Conservation (phyloP, 78 protist species). For the Diacronema lutheri region DNA sequence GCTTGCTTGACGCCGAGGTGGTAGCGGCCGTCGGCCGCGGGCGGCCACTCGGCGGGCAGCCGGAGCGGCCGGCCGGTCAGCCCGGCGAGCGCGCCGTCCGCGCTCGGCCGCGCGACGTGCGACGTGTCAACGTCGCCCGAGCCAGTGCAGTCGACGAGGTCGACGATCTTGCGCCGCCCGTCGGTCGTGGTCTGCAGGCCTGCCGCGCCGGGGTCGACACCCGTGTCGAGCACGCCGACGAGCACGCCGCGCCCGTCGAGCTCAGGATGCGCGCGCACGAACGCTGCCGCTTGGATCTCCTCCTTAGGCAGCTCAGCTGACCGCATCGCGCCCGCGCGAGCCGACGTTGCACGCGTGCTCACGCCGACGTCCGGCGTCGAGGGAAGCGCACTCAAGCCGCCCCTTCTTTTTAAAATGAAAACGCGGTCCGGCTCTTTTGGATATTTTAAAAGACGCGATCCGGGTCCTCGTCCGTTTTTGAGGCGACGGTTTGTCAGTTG, state of each 20-base stretch:
- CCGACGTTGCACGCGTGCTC: no score
- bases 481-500: no score
- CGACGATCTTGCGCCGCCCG: conserved; percentile 75
- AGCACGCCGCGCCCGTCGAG: conserved; percentile 17
- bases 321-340: neutral
- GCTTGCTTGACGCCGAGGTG: conserved; percentile 10
- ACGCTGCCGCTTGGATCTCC: conserved; percentile 19
- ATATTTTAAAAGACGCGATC: no score
- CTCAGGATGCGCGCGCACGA: neutral
- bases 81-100: neutral
- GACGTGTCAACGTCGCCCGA: conserved; percentile 64
- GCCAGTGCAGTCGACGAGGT: conserved; percentile 75
- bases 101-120: neutral
- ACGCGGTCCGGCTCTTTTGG: no score
- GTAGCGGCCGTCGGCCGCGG: neutral
- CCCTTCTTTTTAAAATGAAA: no score
- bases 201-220: conserved; percentile 72
- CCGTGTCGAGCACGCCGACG: conserved; percentile 56
- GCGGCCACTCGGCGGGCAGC: neutral
- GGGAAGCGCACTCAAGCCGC: no score
- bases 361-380: no score
- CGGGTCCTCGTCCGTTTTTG: no score
- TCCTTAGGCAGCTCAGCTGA: conserved; percentile 17
- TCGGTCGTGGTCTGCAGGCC: conserved; percentile 65
- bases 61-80: conserved; percentile 19